phyloP scores from a whole-genome alignment of 2,329 filamentous ascomycete species.

The Polychaeton citri region DNA sequence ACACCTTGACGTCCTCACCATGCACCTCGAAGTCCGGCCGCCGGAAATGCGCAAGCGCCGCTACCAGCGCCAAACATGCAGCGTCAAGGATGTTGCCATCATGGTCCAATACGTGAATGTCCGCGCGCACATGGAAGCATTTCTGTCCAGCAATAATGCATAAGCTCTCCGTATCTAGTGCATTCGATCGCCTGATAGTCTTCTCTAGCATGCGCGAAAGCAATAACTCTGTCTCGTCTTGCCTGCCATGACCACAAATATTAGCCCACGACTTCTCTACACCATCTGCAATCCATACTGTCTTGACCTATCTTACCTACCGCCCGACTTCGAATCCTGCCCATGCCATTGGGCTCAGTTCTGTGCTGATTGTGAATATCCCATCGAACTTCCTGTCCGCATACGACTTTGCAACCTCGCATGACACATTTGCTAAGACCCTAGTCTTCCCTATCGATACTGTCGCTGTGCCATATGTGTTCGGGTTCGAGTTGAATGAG shows the following conservation, averaged over 20 bases:
- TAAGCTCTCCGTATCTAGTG: conserved; percentile 87
- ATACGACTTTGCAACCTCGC: conserved; percentile 75
- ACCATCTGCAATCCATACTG: neutral
- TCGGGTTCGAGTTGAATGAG: conserved; percentile 49
- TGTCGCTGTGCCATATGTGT: conserved; percentile 82
- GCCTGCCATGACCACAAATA: conserved; percentile 10
- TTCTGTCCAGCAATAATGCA: conserved; percentile 85
- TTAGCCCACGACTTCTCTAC: conserved; percentile 1
- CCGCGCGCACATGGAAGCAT: conserved; percentile 81
- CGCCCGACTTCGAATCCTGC: conserved; percentile 78
- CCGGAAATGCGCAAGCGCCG: conserved; percentile 80
- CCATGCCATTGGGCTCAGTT: conserved; percentile 83
- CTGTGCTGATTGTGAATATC: conserved; percentile 81
- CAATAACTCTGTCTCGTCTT: conserved; percentile 52
- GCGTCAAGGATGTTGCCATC: conserved; percentile 85
- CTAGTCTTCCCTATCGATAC: conserved; percentile 85
- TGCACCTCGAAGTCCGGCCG: conserved; percentile 80
- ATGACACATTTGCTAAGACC: conserved; percentile 71
- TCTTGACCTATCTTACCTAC: conserved; percentile 26
- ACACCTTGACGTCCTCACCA: conserved; percentile 72
- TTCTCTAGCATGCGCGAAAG: conserved; percentile 86
- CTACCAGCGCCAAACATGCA: conserved; percentile 73
- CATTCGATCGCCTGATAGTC: conserved; percentile 79
- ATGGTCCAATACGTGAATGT: conserved; percentile 81
- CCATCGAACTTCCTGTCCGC: conserved; percentile 88